Conservation (phyloP, 768 basidiomycete genomes). For the Tubosaeta brunneosetosa region DNA sequence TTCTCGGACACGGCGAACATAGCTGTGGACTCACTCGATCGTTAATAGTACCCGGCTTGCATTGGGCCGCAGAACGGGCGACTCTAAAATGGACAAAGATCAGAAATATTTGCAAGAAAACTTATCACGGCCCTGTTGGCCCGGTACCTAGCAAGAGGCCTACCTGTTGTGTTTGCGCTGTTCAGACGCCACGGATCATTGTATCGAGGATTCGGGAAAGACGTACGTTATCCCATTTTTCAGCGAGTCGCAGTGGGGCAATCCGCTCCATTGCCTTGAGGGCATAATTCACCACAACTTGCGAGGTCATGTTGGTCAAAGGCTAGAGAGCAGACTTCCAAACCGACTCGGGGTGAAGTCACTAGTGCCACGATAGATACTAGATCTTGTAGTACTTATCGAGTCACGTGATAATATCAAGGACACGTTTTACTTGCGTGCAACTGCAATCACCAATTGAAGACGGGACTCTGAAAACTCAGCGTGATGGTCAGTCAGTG, state of each 20-base stretch:
- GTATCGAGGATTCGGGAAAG: neutral
- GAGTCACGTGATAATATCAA: slow-evolving; percentile 16
- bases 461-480: neutral
- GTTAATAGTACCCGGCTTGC: slow-evolving; percentile 56
- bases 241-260: slow-evolving; percentile 82
- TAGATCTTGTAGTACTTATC: neutral
- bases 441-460: neutral
- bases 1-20: slow-evolving; percentile 3
- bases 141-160: slow-evolving; percentile 66
- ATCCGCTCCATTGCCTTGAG: slow-evolving; percentile 75
- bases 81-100: slow-evolving; percentile 38
- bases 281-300: slow-evolving; percentile 39
- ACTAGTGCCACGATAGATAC: neutral
- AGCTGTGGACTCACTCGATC: slow-evolving; percentile 51
- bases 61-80: slow-evolving; percentile 44
- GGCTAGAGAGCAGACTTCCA: neutral
- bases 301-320: slow-evolving; percentile 10
- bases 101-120: slow-evolving; percentile 1
- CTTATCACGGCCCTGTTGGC: slow-evolving; percentile 1
- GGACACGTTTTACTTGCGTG: slow-evolving; percentile 9
- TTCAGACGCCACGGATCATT: slow-evolving; percentile 4
- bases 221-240: slow-evolving; percentile 92
- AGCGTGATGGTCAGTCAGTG: slow-evolving; percentile 20
- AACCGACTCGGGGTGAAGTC: too few relatives aligned
- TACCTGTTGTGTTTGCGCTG: slow-evolving; percentile 40